Evolutionary conservation across 2,329 filamentous ascomycete genomes (phyloP), one percentile per base, ranked within the genome.

Genomic region (Neofusicoccum cordaticola): DNA sequence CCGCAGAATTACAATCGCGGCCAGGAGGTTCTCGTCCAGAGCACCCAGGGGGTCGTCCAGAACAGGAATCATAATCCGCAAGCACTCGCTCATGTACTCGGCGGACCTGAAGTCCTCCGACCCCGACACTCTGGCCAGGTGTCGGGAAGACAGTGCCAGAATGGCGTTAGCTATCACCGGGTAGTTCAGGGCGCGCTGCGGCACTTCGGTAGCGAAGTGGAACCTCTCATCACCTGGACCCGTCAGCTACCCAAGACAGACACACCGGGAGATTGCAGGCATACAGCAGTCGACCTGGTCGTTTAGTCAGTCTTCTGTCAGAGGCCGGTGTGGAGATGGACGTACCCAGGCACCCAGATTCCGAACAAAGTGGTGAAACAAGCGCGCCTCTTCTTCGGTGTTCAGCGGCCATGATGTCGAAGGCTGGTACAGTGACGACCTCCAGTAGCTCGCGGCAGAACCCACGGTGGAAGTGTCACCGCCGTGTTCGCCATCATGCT

Each of bases 121-220:
- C 4, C 74, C 75, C 3, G 70, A 69, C 65, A 79, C 71, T 15
- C 82, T 71, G 31, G 78, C 77, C 47, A 81, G 71, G 62, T 82
- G 80, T 13, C 81, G 75, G 2, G 82, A 79, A 0, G 82, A 75
- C 0, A 84, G 73, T 1, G 81, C 78, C 4, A 83, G 73, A 0
- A 84, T 77, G 1, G 81, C 81, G 64, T 83, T 80, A 7, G 80
- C 68, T 2, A 84, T 76, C 69, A 83, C 79, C 0, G 80, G 80
- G 15, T 81, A 78, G 41, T 79, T 75, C 3, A 82, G 71, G 13
- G 82, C 81, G 3, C 81, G 75, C 41, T 78, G 78, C 2, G 82
- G 80, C 2, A 83, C 80, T 58, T 82, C 80, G 6, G 78, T 78
- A 3, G 75, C 77, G 64, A 84, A 84, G 60, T 74, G 72, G 2